phyloP scores from a whole-genome alignment of 768 basidiomycete species.

The Podaxis rugospora region DNA sequence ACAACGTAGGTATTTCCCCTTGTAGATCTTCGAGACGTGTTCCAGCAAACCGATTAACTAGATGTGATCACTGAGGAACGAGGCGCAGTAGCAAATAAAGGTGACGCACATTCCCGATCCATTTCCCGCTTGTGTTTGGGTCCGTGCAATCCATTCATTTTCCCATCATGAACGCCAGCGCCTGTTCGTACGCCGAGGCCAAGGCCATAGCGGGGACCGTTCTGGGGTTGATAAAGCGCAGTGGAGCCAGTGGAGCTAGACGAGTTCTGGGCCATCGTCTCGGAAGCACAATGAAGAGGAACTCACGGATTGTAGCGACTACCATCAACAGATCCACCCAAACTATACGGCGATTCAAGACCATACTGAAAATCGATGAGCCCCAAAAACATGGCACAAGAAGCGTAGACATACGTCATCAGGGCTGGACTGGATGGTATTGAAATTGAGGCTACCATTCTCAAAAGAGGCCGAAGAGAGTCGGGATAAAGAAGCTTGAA shows the following conservation, averaged over 20 bases:
- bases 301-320: slow-evolving; percentile 55
- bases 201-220: slow-evolving; percentile 72
- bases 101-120: slow-evolving; percentile 71
- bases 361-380: slow-evolving; percentile 43
- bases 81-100: neutral
- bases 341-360: slow-evolving; percentile 50
- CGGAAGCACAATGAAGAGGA: slow-evolving; percentile 37
- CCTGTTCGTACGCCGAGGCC: slow-evolving; percentile 51
- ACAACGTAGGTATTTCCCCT: slow-evolving; percentile 89
- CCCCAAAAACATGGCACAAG: slow-evolving; percentile 1
- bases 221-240: slow-evolving; percentile 55
- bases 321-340: slow-evolving; percentile 46
- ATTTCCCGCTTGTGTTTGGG: slow-evolving; percentile 94
- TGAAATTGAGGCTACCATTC: slow-evolving; percentile 49
- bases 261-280: slow-evolving; percentile 26
- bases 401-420: slow-evolving; percentile 49
- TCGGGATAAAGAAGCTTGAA: slow-evolving; percentile 72
- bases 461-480: slow-evolving; percentile 58
- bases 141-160: slow-evolving; percentile 89
- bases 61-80: slow-evolving; percentile 3
- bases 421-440: slow-evolving; percentile 39
- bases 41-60: slow-evolving; percentile 96
- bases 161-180: slow-evolving; percentile 52
- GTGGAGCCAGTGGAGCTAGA: slow-evolving; percentile 13
- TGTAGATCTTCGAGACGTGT: slow-evolving; percentile 93